Base-by-base conservation (phyloP, 148 eudicot genomes). In the Limonium bicolor region DNA sequence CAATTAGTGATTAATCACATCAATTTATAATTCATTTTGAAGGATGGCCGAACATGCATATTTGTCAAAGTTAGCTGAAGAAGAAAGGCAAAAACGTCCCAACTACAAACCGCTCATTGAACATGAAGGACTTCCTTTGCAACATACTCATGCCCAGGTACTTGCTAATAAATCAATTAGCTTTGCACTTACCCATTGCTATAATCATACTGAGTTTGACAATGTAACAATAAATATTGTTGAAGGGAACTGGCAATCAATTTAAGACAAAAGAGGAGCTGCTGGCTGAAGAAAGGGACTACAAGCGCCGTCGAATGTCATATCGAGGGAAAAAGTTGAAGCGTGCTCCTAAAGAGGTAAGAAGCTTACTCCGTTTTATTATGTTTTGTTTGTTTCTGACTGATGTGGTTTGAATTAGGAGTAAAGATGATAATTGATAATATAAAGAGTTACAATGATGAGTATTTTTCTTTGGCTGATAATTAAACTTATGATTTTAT, bases 281-380 rank as follows among this genome's bases (percentile, higher is more conserved):
- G 46, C 54, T 92, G 55, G 99, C 99, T 49, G 99, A 92, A 72
- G 94, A 85, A 67, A 81, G 99, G 80, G 99, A 92, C 66, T 92
- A 92, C 61, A 92, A 85, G 60, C 87, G 99, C 19, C 70, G 94
- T 31, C 76, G 99, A 66, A 76, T 73, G 82, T 85, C 99, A 24
- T 92, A 85, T 65, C 99, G 99, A 50, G 99, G 99, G 28, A 92
- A 92, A 69, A 92, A 81, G 63, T 46, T 61, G 49, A 90, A 85
- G 68, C 72, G 99, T 53, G 54, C 76, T 32, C 36, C 71, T 42
- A 74, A 82, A 54, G 85, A 85, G 95, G 99, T 85, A 56, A 45
- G 31, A 6, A 37, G 41, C 45, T 22, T 23, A 23, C n/a, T n/a
- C 13, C 26, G 46, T 32, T 33, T 14, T 5, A 12, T 23, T 0